A percentile compares a stretch with the other conserved stretches of the same genome.
These are phyloP conservation scores for Neofusicoccum parvum DNA, from an alignment of 2,329 filamentous ascomycete genomes.

Conservation along the genomic window DNA sequence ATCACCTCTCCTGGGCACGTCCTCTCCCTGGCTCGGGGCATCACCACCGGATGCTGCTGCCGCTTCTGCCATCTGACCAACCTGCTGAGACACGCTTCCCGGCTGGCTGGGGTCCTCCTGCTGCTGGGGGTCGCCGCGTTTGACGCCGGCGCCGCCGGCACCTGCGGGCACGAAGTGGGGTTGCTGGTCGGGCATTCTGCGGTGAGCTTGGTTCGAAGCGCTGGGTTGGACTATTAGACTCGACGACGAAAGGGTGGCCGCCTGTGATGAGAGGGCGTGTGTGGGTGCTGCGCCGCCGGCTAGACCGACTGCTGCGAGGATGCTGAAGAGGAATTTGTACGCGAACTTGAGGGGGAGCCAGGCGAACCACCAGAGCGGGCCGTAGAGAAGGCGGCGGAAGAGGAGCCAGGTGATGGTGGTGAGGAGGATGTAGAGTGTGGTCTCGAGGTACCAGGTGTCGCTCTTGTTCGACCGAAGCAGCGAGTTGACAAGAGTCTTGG, in stretches of 20 bases:
- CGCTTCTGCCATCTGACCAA: conserved; percentile 48
- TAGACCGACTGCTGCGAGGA: conserved; percentile 56
- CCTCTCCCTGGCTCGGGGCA: conserved; percentile 23
- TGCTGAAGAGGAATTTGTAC: conserved; percentile 59
- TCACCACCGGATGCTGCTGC: background rate
- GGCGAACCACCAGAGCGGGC: conserved; percentile 85
- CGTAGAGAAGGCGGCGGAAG: conserved; percentile 82
- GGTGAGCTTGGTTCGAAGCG: conserved; percentile 38
- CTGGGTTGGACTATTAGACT: conserved; percentile 50
- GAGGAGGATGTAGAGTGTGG: conserved; percentile 79
- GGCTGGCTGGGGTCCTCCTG: conserved; percentile 38
- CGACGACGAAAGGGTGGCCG: conserved; percentile 27
- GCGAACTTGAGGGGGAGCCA: conserved; percentile 76
- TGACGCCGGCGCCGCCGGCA: conserved; percentile 51
- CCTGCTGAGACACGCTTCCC: conserved; percentile 41
- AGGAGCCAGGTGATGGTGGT: conserved; percentile 81
- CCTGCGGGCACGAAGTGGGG: conserved; percentile 48
- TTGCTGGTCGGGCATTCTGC: conserved; percentile 35
- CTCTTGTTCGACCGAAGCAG: conserved; percentile 88
- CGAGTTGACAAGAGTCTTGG: conserved; percentile 73
- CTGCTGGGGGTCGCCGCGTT: conserved; percentile 28
- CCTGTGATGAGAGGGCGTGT: background rate
- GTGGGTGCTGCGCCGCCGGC: conserved; percentile 24
- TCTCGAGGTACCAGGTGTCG: conserved; percentile 97
- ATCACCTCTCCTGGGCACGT: conserved; percentile 44